These are phyloP conservation scores for Boletus patriciae DNA, from an alignment of 768 basidiomycete genomes.

Conservation along the genomic window DNA sequence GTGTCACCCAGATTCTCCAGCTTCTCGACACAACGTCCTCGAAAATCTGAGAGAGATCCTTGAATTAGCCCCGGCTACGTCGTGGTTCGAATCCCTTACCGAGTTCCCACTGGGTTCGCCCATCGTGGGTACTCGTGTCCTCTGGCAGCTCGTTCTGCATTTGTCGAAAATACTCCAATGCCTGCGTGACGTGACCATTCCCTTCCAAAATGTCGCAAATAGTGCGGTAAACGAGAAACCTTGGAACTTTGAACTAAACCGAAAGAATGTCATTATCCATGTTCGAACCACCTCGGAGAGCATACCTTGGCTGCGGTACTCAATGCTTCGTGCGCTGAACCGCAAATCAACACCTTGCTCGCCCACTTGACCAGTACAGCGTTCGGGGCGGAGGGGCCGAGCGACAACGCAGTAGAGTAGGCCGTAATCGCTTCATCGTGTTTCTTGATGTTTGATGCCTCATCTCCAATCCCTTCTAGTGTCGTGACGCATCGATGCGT, in stretches of 20 bases:
- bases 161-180: background rate
- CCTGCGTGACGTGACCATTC: background rate
- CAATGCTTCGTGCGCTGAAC: background rate
- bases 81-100: background rate
- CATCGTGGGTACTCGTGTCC: background rate
- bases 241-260: conserved; percentile 1
- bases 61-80: background rate
- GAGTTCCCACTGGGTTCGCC: background rate
- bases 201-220: conserved; percentile 2
- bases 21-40: background rate
- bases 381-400: background rate
- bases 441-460: background rate
- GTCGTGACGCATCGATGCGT: background rate
- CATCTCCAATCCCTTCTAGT: background rate
- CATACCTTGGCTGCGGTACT: background rate
- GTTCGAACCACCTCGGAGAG: background rate
- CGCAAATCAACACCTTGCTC: background rate
- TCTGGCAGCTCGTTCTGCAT: background rate
- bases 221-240: background rate
- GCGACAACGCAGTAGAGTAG: background rate
- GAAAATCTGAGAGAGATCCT: background rate
- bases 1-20: background rate
- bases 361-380: background rate
- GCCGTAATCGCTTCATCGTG: background rate
- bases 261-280: background rate